These are phyloP conservation scores for Botrytis hyacinthi DNA, from an alignment of 2,329 filamentous ascomycete species.

Conservation along the genomic window DNA sequence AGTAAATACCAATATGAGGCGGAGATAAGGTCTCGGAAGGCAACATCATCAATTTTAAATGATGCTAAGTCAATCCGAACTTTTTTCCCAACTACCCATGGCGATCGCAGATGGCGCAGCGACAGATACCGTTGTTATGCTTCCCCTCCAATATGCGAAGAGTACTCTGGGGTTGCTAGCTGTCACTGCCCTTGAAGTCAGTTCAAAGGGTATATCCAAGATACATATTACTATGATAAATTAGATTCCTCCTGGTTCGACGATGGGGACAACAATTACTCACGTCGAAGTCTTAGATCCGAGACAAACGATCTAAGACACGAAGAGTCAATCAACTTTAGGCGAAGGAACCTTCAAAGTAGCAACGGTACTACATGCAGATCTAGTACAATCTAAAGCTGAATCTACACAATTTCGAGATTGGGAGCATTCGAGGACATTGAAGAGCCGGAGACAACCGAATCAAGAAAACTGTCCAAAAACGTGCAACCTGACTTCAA, in stretches of 20 bases:
- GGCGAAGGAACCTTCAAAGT: not conserved
- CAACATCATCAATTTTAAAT: constrained; percentile 29
- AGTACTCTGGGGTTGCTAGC: not conserved
- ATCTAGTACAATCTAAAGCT: not conserved
- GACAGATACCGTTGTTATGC: not conserved
- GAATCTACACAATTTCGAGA: not conserved
- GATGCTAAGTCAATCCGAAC: not conserved
- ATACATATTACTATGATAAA: not conserved
- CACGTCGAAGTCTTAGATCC: constrained; percentile 7
- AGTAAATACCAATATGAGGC: constrained; percentile 54
- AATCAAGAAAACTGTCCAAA: not conserved
- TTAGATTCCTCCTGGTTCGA: not conserved
- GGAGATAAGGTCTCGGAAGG: constrained; percentile 43
- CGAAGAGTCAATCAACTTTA: not conserved
- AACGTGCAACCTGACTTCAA: not conserved
- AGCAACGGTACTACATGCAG: constrained; percentile 7
- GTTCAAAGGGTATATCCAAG: not conserved
- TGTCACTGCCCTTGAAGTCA: not conserved
- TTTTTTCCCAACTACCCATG: not conserved
- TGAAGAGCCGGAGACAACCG: not conserved
- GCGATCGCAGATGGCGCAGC: not conserved
- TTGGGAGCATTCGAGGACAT: not conserved
- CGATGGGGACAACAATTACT: not conserved
- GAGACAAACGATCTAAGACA: constrained; percentile 17
- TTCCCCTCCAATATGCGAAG: not conserved